Evolutionary conservation across 2,329 filamentous ascomycete species (phyloP).

Genomic region (Colletotrichum cereale): DNA sequence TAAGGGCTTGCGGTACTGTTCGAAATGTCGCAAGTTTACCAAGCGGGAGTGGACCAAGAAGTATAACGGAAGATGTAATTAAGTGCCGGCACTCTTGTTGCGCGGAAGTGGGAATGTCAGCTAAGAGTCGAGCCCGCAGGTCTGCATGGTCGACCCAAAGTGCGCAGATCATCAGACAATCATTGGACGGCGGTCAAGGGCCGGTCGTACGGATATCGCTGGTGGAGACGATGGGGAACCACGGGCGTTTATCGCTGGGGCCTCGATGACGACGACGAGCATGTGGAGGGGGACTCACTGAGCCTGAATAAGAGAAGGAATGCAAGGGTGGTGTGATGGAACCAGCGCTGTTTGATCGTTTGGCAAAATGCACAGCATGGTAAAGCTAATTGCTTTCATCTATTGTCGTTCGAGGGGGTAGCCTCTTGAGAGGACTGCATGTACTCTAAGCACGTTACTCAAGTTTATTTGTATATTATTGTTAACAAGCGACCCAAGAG

Average conservation of each 20-base stretch:
- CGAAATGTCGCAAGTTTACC: conserved; percentile 17
- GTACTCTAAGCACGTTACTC: fast-evolving
- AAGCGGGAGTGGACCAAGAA: neutral
- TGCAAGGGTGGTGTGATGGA: neutral
- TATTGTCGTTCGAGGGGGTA: too few species aligned
- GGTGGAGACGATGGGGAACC: conserved; percentile 23
- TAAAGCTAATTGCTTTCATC: too few species aligned
- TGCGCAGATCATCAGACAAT: conserved; percentile 9
- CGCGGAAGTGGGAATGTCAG: fast-evolving
- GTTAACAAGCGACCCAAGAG: too few species aligned
- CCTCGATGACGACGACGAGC: neutral
- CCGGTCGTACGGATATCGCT: conserved; percentile 14
- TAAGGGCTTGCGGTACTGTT: neutral
- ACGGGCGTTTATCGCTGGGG: neutral
- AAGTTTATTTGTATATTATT: neutral
- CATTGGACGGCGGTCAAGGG: conserved; percentile 24
- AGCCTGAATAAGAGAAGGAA: neutral
- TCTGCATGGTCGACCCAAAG: conserved; percentile 8
- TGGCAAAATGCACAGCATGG: too few species aligned
- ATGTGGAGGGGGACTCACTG: neutral
- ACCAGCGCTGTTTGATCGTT: neutral
- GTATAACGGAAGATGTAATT: conserved; percentile 26
- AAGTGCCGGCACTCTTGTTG: neutral
- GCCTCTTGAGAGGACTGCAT: too few species aligned
- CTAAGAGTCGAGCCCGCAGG: neutral